phyloP scores from a whole-genome alignment of 1,284 basidiomycete species.

The Leccinum subspadiceum region DNA sequence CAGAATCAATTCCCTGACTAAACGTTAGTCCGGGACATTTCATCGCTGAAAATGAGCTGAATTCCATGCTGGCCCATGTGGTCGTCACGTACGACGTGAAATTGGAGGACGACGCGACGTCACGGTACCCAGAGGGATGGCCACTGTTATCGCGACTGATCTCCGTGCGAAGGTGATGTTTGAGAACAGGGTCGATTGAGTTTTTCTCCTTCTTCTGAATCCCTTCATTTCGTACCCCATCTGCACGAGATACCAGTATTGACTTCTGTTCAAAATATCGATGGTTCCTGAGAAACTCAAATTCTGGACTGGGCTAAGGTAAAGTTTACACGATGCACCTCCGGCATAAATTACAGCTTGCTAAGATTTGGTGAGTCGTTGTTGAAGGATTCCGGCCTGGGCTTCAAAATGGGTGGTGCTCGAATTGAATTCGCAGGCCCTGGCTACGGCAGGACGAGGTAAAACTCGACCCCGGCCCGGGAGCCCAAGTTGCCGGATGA shows the following conservation, averaged over 20 bases:
- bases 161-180: constrained; percentile 16
- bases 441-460: too few species aligned
- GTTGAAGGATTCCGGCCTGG: neutral
- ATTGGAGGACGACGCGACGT: constrained; percentile 25
- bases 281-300: neutral
- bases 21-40: constrained; percentile 16
- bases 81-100: constrained; percentile 33
- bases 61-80: constrained; percentile 31
- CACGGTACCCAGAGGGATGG: constrained; percentile 10
- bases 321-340: neutral
- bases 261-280: neutral
- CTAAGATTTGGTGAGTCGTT: neutral
- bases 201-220: neutral
- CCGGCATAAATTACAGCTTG: too few species aligned
- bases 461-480: too few species aligned
- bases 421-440: neutral
- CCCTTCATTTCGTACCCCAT: neutral
- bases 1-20: neutral
- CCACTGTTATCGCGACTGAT: neutral
- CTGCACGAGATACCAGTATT: neutral
- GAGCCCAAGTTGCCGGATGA: too few species aligned
- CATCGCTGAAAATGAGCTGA: constrained; percentile 23
- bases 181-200: constrained; percentile 9
- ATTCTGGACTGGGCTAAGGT: neutral
- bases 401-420: neutral